A percentile compares a stretch with the other conserved stretches of the same genome.
Evolutionary conservation across 2,329 filamentous ascomycete genomes (phyloP).

Genomic region (Diplodia sapinea): DNA sequence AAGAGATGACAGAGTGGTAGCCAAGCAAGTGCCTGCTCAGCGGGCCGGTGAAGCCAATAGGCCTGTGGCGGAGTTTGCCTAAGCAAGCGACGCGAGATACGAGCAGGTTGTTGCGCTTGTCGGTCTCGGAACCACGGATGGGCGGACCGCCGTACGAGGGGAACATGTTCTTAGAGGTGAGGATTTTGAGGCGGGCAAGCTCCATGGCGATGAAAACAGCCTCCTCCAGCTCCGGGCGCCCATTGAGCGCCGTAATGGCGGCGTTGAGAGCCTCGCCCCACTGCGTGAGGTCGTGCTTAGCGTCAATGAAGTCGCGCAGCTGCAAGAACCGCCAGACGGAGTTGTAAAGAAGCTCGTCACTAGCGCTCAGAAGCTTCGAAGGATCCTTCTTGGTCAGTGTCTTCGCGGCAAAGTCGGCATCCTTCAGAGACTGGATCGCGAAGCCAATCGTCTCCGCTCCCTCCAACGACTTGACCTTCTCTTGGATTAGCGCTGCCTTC

Average conservation of each 20-base stretch:
- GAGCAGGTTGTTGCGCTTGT: constrained; percentile 78
- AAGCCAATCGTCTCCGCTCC: constrained; percentile 51
- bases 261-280: constrained; percentile 83
- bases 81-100: constrained; percentile 87
- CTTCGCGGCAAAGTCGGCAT: constrained; percentile 71
- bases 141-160: constrained; percentile 63
- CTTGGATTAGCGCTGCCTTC: constrained; percentile 62
- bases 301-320: constrained; percentile 82
- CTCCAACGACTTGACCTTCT: constrained; percentile 40
- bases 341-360: constrained; percentile 75
- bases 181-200: constrained; percentile 76
- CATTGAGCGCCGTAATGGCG: constrained; percentile 69
- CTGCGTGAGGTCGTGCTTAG: constrained; percentile 76
- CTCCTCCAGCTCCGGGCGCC: constrained; percentile 68
- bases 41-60: constrained; percentile 91
- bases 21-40: constrained; percentile 87
- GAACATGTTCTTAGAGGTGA: constrained; percentile 74
- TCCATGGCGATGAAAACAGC: constrained; percentile 84
- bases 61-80: constrained; percentile 78
- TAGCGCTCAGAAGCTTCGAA: constrained; percentile 59
- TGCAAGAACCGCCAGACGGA: constrained; percentile 89
- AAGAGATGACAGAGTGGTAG: constrained; percentile 82
- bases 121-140: constrained; percentile 69
- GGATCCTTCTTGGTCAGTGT: constrained; percentile 66
- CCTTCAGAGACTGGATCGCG: constrained; percentile 66